Evolutionary conservation across 352 stramenopile species (phyloP).

Genomic region (Phytophthora sojae): DNA sequence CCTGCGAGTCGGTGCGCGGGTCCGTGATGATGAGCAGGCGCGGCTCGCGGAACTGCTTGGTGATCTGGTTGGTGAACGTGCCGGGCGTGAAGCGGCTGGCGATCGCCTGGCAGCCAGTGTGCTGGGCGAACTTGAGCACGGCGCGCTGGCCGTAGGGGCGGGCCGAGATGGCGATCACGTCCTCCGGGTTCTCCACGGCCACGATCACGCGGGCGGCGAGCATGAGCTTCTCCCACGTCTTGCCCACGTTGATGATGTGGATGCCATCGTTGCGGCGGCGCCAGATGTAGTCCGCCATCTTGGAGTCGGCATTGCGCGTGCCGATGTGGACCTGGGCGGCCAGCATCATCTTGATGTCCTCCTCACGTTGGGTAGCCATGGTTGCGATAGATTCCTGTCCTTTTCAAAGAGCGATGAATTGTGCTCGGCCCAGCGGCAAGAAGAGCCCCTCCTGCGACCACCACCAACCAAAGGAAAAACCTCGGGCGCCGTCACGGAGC

Average conservation of each 20-base stretch:
- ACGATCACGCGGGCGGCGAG: slow-evolving; percentile 99
- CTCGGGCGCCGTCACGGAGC: no score
- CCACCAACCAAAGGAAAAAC: slow-evolving; percentile 36
- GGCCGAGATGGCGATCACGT: slow-evolving; percentile 99
- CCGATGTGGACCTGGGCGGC: slow-evolving; percentile 99
- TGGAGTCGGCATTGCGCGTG: slow-evolving; percentile 98
- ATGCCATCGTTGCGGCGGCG: slow-evolving; percentile 98
- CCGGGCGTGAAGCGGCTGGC: slow-evolving; percentile 99
- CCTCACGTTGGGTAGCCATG: slow-evolving; percentile 94
- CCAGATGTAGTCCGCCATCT: slow-evolving; percentile 99
- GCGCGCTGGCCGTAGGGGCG: slow-evolving; percentile 99
- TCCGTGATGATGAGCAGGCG: slow-evolving; percentile 99
- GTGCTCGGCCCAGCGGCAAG: slow-evolving; percentile 5
- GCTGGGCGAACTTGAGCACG: slow-evolving; percentile 99
- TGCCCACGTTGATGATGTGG: slow-evolving; percentile 99
- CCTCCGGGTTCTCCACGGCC: slow-evolving; percentile 99
- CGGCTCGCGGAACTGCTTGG: slow-evolving; percentile 99
- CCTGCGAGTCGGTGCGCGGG: slow-evolving; percentile 97
- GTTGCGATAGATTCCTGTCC: slow-evolving; percentile 62
- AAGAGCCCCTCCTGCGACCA: not conserved
- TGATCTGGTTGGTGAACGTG: slow-evolving; percentile 99
- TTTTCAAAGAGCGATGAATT: slow-evolving; percentile 60
- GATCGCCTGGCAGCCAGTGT: slow-evolving; percentile 98
- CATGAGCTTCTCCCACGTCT: slow-evolving; percentile 99
- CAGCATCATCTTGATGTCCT: slow-evolving; percentile 99